phyloP scores from a whole-genome alignment of 2,329 filamentous ascomycete species.

The Aotearoamyces nothofagi region DNA sequence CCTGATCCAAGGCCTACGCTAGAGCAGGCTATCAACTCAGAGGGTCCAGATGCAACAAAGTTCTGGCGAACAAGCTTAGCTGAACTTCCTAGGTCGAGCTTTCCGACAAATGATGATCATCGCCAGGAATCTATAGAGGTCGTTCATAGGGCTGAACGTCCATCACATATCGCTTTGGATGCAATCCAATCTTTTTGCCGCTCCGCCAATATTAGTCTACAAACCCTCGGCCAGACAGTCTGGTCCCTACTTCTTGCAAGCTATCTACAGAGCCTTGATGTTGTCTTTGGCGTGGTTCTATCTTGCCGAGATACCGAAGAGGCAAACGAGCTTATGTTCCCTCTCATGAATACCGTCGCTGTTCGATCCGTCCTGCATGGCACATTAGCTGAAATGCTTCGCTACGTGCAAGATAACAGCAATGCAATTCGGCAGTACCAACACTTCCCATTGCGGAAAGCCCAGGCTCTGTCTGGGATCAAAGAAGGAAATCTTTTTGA shows the following conservation, averaged over 20 bases:
- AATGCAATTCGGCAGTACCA: constrained; percentile 54
- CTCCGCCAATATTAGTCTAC: constrained; percentile 51
- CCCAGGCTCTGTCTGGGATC: constrained; percentile 35
- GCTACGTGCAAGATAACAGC: constrained; percentile 59
- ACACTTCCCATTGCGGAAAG: constrained; percentile 61
- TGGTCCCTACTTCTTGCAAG: constrained; percentile 60
- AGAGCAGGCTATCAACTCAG: constrained; percentile 22
- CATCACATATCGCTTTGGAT: constrained; percentile 25
- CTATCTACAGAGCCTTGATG: constrained; percentile 48
- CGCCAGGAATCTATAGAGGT: constrained; percentile 2
- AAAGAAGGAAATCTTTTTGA: constrained; percentile 36
- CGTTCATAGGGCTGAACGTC: constrained; percentile 27
- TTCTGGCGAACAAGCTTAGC: constrained; percentile 65
- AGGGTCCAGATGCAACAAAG: constrained; percentile 27
- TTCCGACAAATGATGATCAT: constrained; percentile 21
- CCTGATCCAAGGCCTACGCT: constrained; percentile 38
- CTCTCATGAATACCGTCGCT: constrained; percentile 82
- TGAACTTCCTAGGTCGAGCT: constrained; percentile 25
- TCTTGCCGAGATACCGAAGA: constrained; percentile 69
- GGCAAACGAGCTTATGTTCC: constrained; percentile 58
- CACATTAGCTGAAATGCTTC: constrained; percentile 44
- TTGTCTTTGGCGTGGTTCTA: constrained; percentile 70
- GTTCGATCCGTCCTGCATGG: constrained; percentile 62
- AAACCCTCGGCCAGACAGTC: constrained; percentile 60
- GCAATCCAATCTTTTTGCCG: constrained; percentile 46